Evolutionary conservation across 2,329 filamentous ascomycete genomes (phyloP).

Genomic region (Monascus ruber): DNA sequence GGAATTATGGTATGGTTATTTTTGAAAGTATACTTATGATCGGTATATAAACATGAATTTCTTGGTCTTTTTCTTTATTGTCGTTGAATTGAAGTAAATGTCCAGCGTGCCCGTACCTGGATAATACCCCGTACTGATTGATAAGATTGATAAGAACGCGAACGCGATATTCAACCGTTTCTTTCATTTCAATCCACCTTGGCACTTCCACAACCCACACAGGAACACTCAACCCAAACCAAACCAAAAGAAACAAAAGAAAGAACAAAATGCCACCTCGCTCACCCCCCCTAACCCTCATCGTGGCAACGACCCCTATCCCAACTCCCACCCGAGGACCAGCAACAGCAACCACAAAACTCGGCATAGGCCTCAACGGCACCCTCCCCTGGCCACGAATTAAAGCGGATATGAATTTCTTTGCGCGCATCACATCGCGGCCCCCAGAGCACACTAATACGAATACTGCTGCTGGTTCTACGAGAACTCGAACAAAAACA

Average conservation of each 20-base stretch:
- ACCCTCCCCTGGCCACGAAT: conserved; percentile 81
- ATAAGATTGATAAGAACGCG: too few relatives aligned
- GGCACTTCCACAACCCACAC: too few relatives aligned
- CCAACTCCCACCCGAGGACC: conserved; percentile 42
- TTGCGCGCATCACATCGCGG: conserved; percentile 76
- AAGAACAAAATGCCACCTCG: conserved; percentile 13
- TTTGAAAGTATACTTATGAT: too few relatives aligned
- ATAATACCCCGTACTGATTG: too few relatives aligned
- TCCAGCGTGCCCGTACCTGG: too few relatives aligned
- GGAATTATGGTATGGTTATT: too few relatives aligned
- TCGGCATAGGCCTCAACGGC: conserved; percentile 77
- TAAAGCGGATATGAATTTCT: conserved; percentile 88
- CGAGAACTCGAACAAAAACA: conserved; percentile 2
- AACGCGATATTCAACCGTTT: too few relatives aligned
- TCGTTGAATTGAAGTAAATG: too few relatives aligned
- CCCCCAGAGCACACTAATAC: conserved; percentile 10
- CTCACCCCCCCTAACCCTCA: conserved; percentile 62
- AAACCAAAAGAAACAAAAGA: not conserved
- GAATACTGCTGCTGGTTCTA: not conserved
- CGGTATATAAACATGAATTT: too few relatives aligned
- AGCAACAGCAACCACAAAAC: conserved; percentile 45
- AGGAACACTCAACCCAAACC: not conserved
- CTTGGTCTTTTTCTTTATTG: too few relatives aligned
- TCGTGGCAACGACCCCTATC: conserved; percentile 72
- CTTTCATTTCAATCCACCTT: too few relatives aligned